Percentiles rank a stretch among this genome's conserved stretches.
Evolutionary conservation across 805 yeast genomes (phyloP).

Genomic region (Candida michaelii): DNA sequence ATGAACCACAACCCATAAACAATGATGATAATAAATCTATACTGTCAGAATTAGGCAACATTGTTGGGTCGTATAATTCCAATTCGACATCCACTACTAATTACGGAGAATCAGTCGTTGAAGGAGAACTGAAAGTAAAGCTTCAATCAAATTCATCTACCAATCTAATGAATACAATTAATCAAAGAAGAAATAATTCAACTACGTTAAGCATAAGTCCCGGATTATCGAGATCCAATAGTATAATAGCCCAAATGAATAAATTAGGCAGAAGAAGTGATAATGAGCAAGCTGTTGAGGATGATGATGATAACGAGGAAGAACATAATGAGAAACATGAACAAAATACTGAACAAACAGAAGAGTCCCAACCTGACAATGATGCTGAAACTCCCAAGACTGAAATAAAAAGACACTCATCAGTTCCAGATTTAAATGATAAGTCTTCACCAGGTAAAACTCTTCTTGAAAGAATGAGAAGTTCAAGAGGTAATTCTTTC

Average conservation of each 20-base stretch:
- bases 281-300: conserved; percentile 24
- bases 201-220: conserved; percentile 17
- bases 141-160: conserved; percentile 17
- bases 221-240: conserved; percentile 14
- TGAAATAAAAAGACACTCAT: conserved; percentile 8
- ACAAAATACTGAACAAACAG: background rate
- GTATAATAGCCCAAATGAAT: conserved; percentile 13
- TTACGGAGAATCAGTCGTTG: conserved; percentile 27
- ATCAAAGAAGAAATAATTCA: conserved; percentile 20
- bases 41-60: conserved; percentile 38
- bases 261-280: conserved; percentile 12
- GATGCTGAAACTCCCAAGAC: background rate
- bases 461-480: conserved; percentile 6
- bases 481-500: conserved; percentile 11
- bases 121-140: conserved; percentile 13
- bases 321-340: conserved; percentile 15
- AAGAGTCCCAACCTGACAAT: background rate
- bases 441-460: conserved; percentile 12
- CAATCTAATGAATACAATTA: conserved; percentile 24
- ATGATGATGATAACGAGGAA: conserved; percentile 25
- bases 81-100: conserved; percentile 42
- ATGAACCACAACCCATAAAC: background rate
- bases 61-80: conserved; percentile 43
- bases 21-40: conserved; percentile 22
- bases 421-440: conserved; percentile 7